Evolutionary conservation across 257 asterid species (phyloP).

Genomic region (Solanum rostratum): DNA sequence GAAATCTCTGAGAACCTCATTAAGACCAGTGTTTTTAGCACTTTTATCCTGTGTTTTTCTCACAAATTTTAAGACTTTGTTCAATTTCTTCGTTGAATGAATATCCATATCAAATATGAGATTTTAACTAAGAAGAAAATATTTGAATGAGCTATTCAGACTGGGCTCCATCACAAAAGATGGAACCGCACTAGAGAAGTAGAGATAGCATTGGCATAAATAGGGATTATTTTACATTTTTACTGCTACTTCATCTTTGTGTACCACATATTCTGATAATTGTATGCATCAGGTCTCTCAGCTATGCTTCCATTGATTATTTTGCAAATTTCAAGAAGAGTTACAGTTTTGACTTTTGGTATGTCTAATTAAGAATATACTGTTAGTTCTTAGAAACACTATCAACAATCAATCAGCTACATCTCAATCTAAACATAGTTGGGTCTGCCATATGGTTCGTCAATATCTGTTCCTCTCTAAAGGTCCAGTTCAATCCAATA

Average conservation of each 20-base stretch:
- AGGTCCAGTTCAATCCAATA: neutral
- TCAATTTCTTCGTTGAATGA: neutral
- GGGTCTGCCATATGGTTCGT: neutral
- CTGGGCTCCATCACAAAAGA: neutral
- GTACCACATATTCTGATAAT: neutral
- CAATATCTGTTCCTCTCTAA: neutral
- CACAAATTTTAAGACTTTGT: neutral
- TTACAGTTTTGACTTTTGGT: neutral
- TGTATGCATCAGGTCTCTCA: neutral
- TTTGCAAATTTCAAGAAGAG: neutral
- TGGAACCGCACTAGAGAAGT: neutral
- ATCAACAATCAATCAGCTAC: neutral
- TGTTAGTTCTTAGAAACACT: neutral
- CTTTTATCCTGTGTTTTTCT: neutral
- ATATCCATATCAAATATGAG: neutral
- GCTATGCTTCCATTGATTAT: neutral
- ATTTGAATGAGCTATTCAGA: neutral
- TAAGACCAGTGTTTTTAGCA: neutral
- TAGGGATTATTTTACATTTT: neutral
- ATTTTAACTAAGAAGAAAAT: neutral
- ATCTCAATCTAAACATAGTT: neutral
- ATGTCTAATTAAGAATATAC: neutral
- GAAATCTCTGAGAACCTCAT: neutral
- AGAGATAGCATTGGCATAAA: neutral
- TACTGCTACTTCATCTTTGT: neutral